These are phyloP conservation scores for Phytophthora tentaculata DNA, from an alignment of 352 stramenopile species.

Conservation along the genomic window DNA sequence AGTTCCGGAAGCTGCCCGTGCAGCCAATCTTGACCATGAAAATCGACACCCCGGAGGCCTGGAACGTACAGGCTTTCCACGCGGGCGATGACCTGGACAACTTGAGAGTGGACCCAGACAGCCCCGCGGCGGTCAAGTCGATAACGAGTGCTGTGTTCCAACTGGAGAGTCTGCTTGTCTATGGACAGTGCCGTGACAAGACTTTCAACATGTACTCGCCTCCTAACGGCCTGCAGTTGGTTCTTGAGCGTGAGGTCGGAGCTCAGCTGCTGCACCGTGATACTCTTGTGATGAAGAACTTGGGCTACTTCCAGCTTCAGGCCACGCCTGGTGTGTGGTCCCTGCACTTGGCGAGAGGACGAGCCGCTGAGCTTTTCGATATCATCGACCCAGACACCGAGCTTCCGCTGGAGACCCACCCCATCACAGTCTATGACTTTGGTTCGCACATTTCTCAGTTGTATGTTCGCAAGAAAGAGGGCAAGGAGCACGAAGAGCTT, in stretches of 20 bases:
- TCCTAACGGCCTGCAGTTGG: conserved; percentile 92
- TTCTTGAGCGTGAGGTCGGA: conserved; percentile 83
- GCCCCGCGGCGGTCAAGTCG: conserved; percentile 48
- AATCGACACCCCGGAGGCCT: conserved; percentile 92
- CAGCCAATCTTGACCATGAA: conserved; percentile 93
- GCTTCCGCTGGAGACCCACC: conserved; percentile 39
- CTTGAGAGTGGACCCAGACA: conserved; percentile 80
- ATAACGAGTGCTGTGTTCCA: conserved; percentile 81
- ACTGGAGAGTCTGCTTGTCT: conserved; percentile 91
- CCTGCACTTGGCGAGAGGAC: conserved; percentile 88
- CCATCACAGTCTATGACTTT: conserved; percentile 88
- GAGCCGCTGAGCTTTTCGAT: conserved; percentile 78
- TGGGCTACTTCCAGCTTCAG: conserved; percentile 99
- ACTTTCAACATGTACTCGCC: conserved; percentile 83
- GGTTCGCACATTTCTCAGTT: conserved; percentile 87
- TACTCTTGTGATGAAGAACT: conserved; percentile 99
- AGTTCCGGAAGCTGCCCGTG: conserved; percentile 85
- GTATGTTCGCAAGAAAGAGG: conserved; percentile 91
- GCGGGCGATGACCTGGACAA: conserved; percentile 92
- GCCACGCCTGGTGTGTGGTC: conserved; percentile 95
- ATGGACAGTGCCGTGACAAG: conserved; percentile 89
- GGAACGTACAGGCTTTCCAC: conserved; percentile 89
- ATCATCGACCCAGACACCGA: conserved; percentile 68
- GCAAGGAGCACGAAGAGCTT: conserved; percentile 83
- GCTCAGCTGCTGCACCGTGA: conserved; percentile 80